Conservation (phyloP, 2,329 filamentous ascomycete genomes). For the Fusarium globosum region DNA sequence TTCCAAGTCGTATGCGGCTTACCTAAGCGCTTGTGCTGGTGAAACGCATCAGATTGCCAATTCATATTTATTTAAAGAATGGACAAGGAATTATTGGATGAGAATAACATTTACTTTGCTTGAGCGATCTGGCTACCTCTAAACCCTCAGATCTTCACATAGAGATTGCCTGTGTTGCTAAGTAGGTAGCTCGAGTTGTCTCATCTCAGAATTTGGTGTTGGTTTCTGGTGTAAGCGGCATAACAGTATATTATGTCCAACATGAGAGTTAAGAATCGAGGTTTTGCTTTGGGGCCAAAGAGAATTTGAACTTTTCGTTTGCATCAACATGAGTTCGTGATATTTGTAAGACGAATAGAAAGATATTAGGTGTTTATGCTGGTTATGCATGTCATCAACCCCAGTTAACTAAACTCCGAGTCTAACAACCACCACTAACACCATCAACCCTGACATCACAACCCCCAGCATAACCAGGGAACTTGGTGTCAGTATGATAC, state of each 20-base stretch:
- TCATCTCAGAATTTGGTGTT: not conserved
- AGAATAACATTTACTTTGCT: not conserved
- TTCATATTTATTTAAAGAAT: not conserved
- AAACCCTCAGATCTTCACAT: not conserved
- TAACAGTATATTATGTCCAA: not conserved
- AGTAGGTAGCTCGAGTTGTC: not conserved
- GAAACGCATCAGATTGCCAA: not conserved
- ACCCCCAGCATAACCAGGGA: not conserved
- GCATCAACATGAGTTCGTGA: not conserved
- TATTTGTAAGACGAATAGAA: not conserved
- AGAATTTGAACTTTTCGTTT: not conserved
- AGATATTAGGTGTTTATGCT: not conserved
- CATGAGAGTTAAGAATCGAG: not conserved
- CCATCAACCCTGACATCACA: not conserved
- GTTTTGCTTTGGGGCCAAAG: not conserved
- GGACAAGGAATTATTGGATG: not conserved
- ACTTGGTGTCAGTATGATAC: not conserved
- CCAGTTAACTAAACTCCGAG: not conserved
- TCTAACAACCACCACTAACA: slow-evolving; percentile 2
- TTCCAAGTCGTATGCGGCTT: slow-evolving; percentile 4
- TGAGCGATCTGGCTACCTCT: not conserved
- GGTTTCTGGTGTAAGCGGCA: not conserved
- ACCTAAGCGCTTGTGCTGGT: slow-evolving; percentile 32
- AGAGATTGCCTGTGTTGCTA: not conserved
- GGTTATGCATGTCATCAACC: not conserved